These are phyloP conservation scores for Alternaria postmessia DNA, from an alignment of 2,329 filamentous ascomycete species.

Conservation along the genomic window DNA sequence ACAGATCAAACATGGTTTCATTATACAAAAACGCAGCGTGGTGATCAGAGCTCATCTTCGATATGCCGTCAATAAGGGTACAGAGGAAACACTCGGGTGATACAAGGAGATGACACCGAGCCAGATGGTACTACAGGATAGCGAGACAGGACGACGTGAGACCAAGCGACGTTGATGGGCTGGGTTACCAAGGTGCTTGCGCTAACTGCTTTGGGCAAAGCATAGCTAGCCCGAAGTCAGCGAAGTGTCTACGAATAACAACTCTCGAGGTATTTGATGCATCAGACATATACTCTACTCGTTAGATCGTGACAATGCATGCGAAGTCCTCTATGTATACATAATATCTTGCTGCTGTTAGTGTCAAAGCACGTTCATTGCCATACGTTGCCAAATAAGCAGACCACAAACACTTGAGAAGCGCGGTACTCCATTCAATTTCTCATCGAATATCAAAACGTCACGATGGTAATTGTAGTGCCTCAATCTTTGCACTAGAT, in stretches of 20 bases:
- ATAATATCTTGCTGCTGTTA: neutral
- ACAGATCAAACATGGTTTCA: neutral
- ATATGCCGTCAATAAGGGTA: neutral
- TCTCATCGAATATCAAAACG: neutral
- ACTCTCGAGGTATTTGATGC: neutral
- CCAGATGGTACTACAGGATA: neutral
- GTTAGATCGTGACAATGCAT: neutral
- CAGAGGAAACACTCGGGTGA: neutral
- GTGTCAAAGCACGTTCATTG: neutral
- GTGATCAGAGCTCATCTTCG: neutral
- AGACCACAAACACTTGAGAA: neutral
- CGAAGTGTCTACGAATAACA: neutral
- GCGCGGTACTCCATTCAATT: neutral
- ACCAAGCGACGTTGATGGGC: slow-evolving; percentile 1
- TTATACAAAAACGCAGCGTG: neutral
- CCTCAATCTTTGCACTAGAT: slow-evolving; percentile 67
- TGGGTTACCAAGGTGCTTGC: slow-evolving; percentile 16
- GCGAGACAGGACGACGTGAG: neutral
- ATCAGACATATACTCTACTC: neutral
- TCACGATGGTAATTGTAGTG: slow-evolving; percentile 51
- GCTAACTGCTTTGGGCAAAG: neutral
- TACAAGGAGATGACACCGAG: neutral
- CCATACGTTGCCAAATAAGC: neutral
- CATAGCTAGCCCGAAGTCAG: neutral
- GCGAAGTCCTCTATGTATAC: neutral